Evolutionary conservation across 1,284 basidiomycete genomes (phyloP).

Genomic region (Dichomitus squalens): DNA sequence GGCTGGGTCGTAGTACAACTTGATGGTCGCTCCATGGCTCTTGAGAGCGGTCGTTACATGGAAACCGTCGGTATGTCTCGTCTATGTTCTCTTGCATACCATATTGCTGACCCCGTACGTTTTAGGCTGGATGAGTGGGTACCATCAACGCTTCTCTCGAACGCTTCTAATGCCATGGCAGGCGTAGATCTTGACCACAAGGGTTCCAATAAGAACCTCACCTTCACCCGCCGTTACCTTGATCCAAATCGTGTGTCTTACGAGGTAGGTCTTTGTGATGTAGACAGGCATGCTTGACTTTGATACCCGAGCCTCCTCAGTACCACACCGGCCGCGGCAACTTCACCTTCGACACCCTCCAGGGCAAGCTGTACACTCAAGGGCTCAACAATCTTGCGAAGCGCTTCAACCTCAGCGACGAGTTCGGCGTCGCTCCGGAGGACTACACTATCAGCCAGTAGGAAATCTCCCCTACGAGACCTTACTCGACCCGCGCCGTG

Average conservation of each 20-base stretch:
- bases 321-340: slow-evolving; percentile 54
- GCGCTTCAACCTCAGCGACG: slow-evolving; percentile 53
- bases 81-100: background rate
- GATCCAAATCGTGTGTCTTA: slow-evolving; percentile 77
- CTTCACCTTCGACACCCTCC: slow-evolving; percentile 55
- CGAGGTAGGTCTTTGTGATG: slow-evolving; percentile 43
- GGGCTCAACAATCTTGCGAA: slow-evolving; percentile 55
- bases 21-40: slow-evolving; percentile 66
- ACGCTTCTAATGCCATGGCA: slow-evolving; percentile 25
- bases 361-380: slow-evolving; percentile 53
- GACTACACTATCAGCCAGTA: slow-evolving; percentile 64
- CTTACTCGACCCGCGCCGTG: too few species aligned
- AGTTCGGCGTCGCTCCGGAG: slow-evolving; percentile 72
- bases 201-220: slow-evolving; percentile 49
- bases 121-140: slow-evolving; percentile 20
- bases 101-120: background rate
- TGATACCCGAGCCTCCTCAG: slow-evolving; percentile 37
- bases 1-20: slow-evolving; percentile 43
- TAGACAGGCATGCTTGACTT: background rate
- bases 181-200: slow-evolving; percentile 53
- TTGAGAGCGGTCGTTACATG: slow-evolving; percentile 87
- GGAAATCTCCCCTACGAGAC: background rate
- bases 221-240: slow-evolving; percentile 70
- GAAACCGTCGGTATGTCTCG: slow-evolving; percentile 71
- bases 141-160: background rate